These are phyloP conservation scores for Ganoderma sp. DNA, from an alignment of 1,284 basidiomycete species.

Conservation along the genomic window DNA sequence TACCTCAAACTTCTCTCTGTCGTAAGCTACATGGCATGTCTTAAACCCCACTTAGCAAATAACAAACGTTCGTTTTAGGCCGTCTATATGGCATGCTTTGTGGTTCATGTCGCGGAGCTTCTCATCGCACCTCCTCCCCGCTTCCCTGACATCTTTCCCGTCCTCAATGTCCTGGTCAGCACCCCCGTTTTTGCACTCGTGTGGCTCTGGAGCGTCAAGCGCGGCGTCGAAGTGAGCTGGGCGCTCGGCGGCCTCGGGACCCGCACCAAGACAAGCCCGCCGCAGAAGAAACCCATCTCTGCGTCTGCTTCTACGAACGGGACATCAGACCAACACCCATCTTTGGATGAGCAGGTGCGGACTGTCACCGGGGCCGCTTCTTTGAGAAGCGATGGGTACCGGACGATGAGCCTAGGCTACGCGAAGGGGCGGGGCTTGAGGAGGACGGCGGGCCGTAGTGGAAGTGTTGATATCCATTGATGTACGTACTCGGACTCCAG, in stretches of 20 bases:
- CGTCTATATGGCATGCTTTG: conserved; percentile 61
- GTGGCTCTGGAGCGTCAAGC: conserved; percentile 82
- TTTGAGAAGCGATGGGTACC: conserved; percentile 20
- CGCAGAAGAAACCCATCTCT: conserved; percentile 11
- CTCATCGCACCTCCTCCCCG: conserved; percentile 66
- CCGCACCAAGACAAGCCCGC: conserved; percentile 14
- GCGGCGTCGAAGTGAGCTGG: conserved; percentile 71
- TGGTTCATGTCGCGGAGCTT: conserved; percentile 71
- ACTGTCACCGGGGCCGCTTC: neutral
- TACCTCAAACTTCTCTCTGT: conserved; percentile 63
- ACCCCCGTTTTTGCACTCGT: conserved; percentile 78
- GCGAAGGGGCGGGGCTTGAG: conserved; percentile 29
- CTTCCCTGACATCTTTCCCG: conserved; percentile 87
- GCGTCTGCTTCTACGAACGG: conserved; percentile 11
- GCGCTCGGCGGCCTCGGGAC: conserved; percentile 51
- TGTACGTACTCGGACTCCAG: neutral
- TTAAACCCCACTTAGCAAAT: neutral
- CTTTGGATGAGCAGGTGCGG: neutral
- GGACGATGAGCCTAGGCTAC: conserved; percentile 31
- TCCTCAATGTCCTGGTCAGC: conserved; percentile 85
- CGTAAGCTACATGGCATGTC: conserved; percentile 49
- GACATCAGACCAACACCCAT: conserved; percentile 1
- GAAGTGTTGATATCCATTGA: conserved; percentile 27
- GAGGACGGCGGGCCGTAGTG: conserved; percentile 17
- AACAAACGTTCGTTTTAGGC: conserved; percentile 44